A percentile compares a stretch with the other conserved stretches of the same genome.
phyloP scores from a whole-genome alignment of 2,329 filamentous ascomycete genomes.

The Aspergillus sp. region DNA sequence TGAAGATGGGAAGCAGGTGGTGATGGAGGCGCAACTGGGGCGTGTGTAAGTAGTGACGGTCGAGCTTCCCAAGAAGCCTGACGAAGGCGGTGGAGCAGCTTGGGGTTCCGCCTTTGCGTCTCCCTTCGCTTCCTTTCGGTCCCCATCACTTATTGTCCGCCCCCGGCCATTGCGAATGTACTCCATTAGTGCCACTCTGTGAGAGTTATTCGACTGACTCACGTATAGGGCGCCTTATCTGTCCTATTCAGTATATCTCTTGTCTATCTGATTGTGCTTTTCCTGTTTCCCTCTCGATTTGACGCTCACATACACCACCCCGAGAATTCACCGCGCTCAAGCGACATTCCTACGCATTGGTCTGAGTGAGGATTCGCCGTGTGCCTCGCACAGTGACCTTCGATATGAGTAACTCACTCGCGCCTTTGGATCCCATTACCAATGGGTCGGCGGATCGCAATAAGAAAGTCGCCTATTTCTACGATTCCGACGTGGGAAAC shows the following conservation, averaged over 20 bases:
- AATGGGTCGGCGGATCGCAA: constrained; percentile 56
- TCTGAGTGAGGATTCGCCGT: constrained; percentile 14
- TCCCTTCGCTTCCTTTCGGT: constrained; percentile 25
- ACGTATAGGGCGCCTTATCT: background rate
- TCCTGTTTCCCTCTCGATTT: background rate
- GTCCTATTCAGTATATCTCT: background rate
- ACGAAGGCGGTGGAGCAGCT: constrained; percentile 37
- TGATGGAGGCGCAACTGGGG: constrained; percentile 12
- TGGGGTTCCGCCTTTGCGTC: constrained; percentile 24
- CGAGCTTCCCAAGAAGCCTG: constrained; percentile 28
- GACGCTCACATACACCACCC: constrained; percentile 4
- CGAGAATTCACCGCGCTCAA: constrained; percentile 21
- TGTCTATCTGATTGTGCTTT: background rate
- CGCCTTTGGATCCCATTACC: constrained; percentile 56
- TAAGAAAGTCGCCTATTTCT: constrained; percentile 96
- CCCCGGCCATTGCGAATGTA: constrained; percentile 17
- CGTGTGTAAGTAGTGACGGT: constrained; percentile 12
- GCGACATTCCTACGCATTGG: background rate
- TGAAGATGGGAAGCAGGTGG: constrained; percentile 4
- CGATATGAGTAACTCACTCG: constrained; percentile 53
- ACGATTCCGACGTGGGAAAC: constrained; percentile 97
- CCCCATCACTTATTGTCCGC: constrained; percentile 18
- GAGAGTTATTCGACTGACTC: constrained; percentile 1
- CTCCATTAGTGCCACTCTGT: constrained; percentile 11
- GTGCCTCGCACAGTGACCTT: constrained; percentile 7